Evolutionary conservation across 1,139 yeast species (phyloP), one percentile per base, ranked within the genome.

Genomic region (Candida albicans): DNA sequence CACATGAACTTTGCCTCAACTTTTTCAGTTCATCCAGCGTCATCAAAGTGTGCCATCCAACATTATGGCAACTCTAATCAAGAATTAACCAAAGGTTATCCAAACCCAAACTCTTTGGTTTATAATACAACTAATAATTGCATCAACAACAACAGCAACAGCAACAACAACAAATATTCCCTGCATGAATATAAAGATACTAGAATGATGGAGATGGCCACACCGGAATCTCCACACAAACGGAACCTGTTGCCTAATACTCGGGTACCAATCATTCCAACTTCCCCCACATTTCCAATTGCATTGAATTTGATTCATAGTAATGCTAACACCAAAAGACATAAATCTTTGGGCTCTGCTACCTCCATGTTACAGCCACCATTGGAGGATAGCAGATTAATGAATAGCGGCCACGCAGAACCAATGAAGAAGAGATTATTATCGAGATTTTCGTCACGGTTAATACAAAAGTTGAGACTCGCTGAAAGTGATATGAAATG

Each of bases 401-500:
- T 14, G n/a, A 3, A n/a, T 4, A 25, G 11, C 9, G 33, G 13
- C 33, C 15, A 22, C 5, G 6, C 6, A 2, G 34, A 24, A 14
- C 40, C 32, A 28, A 40, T 34, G 29, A 34, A 28, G 40, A 44
- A 30, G 25, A 37, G 22, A 38, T 39, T 48, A 29, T 35, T 42
- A 15, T 32, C 47, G 4, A 37, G 32, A 34, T 49, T 39, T 34
- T 18, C 41, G 5, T 12, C 39, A 33, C 39, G 41, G n/a, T 38
- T 42, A 36, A 37, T 49, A 13, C 24, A 37, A 33, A 36, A 36
- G 12, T 37, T 50, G 13, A 47, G 43, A 32, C 42, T 50, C 13
- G 35, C 48, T 33, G 52, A 49, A 29, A 40, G 52, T 12, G 52
- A 49, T 29, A 12, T 39, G 10, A 43, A 39, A 30, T 50, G 53